These are phyloP conservation scores for Paraleonurus japonicus DNA, from an alignment of 257 asterid genomes.

Conservation along the genomic window DNA sequence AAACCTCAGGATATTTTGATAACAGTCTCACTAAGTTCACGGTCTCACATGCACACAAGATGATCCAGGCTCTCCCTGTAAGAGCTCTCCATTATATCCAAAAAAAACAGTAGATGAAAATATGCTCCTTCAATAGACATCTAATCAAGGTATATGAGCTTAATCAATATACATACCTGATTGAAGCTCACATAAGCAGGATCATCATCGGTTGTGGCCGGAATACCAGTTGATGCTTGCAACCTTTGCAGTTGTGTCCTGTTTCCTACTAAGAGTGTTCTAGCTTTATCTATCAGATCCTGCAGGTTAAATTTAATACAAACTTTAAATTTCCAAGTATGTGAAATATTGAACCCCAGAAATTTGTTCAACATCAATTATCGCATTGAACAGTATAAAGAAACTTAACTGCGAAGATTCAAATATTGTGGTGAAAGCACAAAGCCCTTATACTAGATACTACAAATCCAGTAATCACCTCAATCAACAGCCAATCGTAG, in stretches of 20 bases:
- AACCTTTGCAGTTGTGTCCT: slow-evolving; percentile 66
- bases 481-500: not conserved
- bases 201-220: slow-evolving; percentile 57
- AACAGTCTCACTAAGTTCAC: not conserved
- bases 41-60: not conserved
- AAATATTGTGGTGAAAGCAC: slow-evolving; percentile 1
- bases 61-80: slow-evolving; percentile 4
- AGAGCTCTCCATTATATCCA: not conserved
- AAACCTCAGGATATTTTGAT: not conserved
- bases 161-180: slow-evolving; percentile 46
- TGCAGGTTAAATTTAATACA: slow-evolving; percentile 30
- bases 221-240: slow-evolving; percentile 64
- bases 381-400: not conserved
- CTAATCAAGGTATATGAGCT: not conserved
- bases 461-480: slow-evolving; percentile 10
- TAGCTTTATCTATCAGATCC: slow-evolving; percentile 92
- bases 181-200: slow-evolving; percentile 62
- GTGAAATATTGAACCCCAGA: not conserved
- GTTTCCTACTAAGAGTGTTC: slow-evolving; percentile 76
- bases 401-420: not conserved
- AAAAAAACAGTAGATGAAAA: not conserved
- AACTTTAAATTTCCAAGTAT: not conserved
- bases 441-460: not conserved
- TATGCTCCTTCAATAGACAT: not conserved
- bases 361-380: not conserved